phyloP scores from a whole-genome alignment of 2,329 filamentous ascomycete genomes.

The Cadophora malorum region DNA sequence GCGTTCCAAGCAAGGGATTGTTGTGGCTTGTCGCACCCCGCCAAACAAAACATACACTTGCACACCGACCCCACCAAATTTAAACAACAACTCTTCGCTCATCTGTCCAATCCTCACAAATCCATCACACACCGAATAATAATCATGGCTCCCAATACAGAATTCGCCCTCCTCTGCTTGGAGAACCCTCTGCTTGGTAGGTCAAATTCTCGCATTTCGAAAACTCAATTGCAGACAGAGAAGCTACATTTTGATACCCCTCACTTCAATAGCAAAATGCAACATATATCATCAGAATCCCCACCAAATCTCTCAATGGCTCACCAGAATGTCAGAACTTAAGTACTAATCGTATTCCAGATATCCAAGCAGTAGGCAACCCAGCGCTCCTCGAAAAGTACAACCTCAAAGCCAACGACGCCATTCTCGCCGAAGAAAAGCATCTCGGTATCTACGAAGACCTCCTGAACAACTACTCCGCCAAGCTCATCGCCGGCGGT shows the following conservation, averaged over 20 bases:
- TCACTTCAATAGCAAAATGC: conserved; percentile 4
- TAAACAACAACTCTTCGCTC: conserved; percentile 23
- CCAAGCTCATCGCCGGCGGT: conserved; percentile 93
- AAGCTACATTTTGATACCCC: conserved; percentile 2
- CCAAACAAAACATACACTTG: conserved; percentile 27
- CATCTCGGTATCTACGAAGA: conserved; percentile 93
- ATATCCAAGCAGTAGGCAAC: conserved; percentile 89
- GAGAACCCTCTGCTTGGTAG: conserved; percentile 97
- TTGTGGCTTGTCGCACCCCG: conserved; percentile 16
- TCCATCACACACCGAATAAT: conserved; percentile 37
- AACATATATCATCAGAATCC: background rate
- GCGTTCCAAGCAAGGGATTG: background rate
- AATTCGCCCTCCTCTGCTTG: conserved; percentile 88
- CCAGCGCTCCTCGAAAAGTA: conserved; percentile 91
- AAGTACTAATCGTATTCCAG: conserved; percentile 51
- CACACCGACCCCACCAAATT: conserved; percentile 33
- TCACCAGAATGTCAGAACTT: too few relatives aligned
- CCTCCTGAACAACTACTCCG: conserved; percentile 87
- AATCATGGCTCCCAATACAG: conserved; percentile 75
- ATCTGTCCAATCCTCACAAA: conserved; percentile 24
- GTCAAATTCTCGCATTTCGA: conserved; percentile 41
- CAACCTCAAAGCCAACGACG: conserved; percentile 92
- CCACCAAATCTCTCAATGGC: background rate
- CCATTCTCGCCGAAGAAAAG: conserved; percentile 93
- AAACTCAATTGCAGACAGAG: conserved; percentile 8